Evolutionary conservation across 305 asterid species (phyloP), one percentile per base, ranked within the genome.

Genomic region (Fraxinus sp.): DNA sequence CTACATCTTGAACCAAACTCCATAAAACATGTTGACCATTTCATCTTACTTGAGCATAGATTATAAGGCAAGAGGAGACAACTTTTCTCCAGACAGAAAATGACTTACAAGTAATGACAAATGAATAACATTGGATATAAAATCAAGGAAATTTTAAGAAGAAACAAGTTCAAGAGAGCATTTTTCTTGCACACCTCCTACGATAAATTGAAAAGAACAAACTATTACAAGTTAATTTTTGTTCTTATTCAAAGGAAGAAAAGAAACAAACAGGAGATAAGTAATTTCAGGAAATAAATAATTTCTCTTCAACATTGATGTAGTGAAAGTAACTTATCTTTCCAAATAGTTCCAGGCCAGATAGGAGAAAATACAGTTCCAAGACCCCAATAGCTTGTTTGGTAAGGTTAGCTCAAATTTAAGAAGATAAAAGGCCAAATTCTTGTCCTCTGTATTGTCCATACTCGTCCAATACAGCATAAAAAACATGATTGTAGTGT

Each of bases 71-170:
- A 64, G 37, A 30, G 20, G 18, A 26, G 36, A 11, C 74, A 68
- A 18, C 9, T 26, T 68, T 3, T 26, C 36, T 68, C 18, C 18
- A 10, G n/a, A 4, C 70, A 30, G 33, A 35, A 8, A 79, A 18
- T 16, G 71, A 76, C 76, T 37, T 18, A 44, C 71, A 76, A 41
- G 52, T 37, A 62, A 39, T 33, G 35, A 30, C 14, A 36, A 76
- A 76, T 24, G 55, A 59, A 44, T 33, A 81, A 64, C 68, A 41
- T n/a, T 57, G 84, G 70, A 80, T 80, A 44, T 8, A 70, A 71
- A 41, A 18, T 55, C 26, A 55, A 5, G 24, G 10, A 55, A 55
- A 10, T 46, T 80, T 30, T 44, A 55, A 55, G 26, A 44, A 5
- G 36, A 30, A 80, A 80, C 70, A 80, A 80, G 35, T 62, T 62